These are phyloP conservation scores for Suillus cothurnatus DNA, from an alignment of 768 basidiomycete genomes.

Conservation along the genomic window DNA sequence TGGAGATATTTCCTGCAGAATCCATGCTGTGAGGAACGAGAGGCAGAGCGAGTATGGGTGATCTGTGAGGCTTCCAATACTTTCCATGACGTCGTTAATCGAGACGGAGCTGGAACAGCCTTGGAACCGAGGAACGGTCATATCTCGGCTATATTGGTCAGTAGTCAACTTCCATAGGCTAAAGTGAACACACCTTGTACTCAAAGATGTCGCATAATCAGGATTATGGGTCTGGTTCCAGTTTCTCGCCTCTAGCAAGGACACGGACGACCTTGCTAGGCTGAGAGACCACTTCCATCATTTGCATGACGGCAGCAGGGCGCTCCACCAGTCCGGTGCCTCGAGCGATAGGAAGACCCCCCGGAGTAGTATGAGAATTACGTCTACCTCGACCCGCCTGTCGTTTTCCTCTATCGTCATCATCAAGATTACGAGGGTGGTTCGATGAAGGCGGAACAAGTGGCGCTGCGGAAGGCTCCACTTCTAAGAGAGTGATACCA, in stretches of 20 bases:
- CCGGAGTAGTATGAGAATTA: slow-evolving; percentile 25
- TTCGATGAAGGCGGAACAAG: slow-evolving; percentile 17
- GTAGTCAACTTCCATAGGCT: not conserved
- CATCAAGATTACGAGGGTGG: slow-evolving; percentile 27
- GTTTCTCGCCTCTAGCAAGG: slow-evolving; percentile 82
- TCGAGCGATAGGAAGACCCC: slow-evolving; percentile 22
- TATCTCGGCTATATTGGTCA: slow-evolving; percentile 8
- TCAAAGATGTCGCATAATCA: not conserved
- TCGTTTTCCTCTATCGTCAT: slow-evolving; percentile 37
- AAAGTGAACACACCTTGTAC: slow-evolving; percentile 5
- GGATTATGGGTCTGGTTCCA: slow-evolving; percentile 52
- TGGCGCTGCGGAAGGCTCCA: slow-evolving; percentile 38
- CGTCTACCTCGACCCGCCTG: slow-evolving; percentile 29
- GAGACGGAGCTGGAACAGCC: slow-evolving; percentile 6
- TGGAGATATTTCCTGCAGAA: slow-evolving; percentile 5
- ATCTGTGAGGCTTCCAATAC: slow-evolving; percentile 7
- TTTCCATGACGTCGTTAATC: slow-evolving; percentile 4
- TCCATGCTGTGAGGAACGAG: not conserved
- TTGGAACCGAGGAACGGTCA: slow-evolving; percentile 5
- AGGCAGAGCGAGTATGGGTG: slow-evolving; percentile 5
- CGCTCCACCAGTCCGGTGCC: slow-evolving; percentile 66
- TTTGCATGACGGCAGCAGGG: slow-evolving; percentile 74
- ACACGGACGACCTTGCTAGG: slow-evolving; percentile 77
- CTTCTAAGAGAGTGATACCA: slow-evolving; percentile 56
- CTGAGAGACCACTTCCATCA: slow-evolving; percentile 79